A percentile compares a stretch with the other conserved stretches of the same genome.
Evolutionary conservation across 169 alveolate genomes (phyloP).

Genomic region (Plasmodium gonderi): DNA sequence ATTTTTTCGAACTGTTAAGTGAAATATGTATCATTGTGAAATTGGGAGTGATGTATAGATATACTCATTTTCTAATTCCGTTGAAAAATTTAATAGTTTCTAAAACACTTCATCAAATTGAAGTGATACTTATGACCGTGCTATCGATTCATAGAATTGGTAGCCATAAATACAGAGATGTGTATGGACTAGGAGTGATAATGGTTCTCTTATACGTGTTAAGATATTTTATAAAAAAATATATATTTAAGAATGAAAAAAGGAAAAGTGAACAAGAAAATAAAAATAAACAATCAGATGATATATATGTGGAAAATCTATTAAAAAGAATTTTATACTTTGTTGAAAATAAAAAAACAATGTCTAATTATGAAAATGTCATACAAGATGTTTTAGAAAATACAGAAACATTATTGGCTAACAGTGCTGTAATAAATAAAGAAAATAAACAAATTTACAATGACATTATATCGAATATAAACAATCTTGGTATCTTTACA

Average conservation of each 20-base stretch:
- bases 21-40: constrained; percentile 9
- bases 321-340: constrained; percentile 24
- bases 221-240: neutral
- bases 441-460: constrained; percentile 59
- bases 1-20: constrained; percentile 21
- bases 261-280: neutral
- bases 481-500: constrained; percentile 50
- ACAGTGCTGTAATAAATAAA: constrained; percentile 11
- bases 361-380: neutral
- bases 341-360: constrained; percentile 8
- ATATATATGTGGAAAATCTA: constrained; percentile 26
- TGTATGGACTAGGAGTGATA: constrained; percentile 20
- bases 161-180: constrained; percentile 21
- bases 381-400: constrained; percentile 10
- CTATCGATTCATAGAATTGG: constrained; percentile 20
- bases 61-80: constrained; percentile 13
- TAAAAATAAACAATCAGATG: neutral
- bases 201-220: neutral
- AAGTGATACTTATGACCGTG: neutral
- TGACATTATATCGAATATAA: constrained; percentile 38
- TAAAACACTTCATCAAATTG: constrained; percentile 7
- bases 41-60: constrained; percentile 31
- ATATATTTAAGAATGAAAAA: neutral
- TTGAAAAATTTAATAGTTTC: constrained; percentile 15
- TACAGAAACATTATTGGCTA: constrained; percentile 25